Conservation (phyloP, 192 early-diverging fungal species). For the Podila verticillata region DNA sequence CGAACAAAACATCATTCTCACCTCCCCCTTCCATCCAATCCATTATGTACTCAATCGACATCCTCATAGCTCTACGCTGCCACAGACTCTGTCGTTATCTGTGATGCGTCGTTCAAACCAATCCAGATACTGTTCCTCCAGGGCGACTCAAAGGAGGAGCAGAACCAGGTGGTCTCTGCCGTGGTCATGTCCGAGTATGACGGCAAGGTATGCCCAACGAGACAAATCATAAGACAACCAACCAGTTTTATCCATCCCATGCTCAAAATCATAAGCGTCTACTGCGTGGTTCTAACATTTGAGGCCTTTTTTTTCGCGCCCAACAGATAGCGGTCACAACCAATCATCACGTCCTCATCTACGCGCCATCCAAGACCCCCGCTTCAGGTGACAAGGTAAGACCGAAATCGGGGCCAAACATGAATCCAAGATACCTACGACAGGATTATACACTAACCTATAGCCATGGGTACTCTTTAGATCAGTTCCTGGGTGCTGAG, state of each 20-base stretch:
- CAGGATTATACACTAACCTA: no score
- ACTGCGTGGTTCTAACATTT: constrained; percentile 13
- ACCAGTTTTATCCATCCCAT: no score
- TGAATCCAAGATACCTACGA: no score
- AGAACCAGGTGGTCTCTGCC: constrained; percentile 49
- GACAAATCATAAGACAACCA: neutral
- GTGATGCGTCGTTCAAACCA: constrained; percentile 55
- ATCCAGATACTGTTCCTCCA: constrained; percentile 53
- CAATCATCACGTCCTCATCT: constrained; percentile 32
- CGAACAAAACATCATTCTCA: neutral
- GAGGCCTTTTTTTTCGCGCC: neutral
- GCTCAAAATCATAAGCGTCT: neutral
- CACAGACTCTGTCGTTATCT: constrained; percentile 59
- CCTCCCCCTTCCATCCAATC: neutral
- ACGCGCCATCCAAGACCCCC: constrained; percentile 16
- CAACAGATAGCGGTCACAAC: constrained; percentile 46
- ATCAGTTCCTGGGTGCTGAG: constrained; percentile 25
- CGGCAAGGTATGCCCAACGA: constrained; percentile 49
- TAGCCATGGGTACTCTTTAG: neutral
- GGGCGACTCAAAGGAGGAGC: constrained; percentile 30
- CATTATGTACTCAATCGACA: neutral
- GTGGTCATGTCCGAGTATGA: constrained; percentile 50
- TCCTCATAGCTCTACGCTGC: constrained; percentile 59
- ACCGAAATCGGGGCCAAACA: neutral
- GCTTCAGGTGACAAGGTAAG: constrained; percentile 31